These are phyloP conservation scores for Pseudevernia furfuracea DNA, from an alignment of 495 filamentous ascomycete genomes.

Conservation along the genomic window DNA sequence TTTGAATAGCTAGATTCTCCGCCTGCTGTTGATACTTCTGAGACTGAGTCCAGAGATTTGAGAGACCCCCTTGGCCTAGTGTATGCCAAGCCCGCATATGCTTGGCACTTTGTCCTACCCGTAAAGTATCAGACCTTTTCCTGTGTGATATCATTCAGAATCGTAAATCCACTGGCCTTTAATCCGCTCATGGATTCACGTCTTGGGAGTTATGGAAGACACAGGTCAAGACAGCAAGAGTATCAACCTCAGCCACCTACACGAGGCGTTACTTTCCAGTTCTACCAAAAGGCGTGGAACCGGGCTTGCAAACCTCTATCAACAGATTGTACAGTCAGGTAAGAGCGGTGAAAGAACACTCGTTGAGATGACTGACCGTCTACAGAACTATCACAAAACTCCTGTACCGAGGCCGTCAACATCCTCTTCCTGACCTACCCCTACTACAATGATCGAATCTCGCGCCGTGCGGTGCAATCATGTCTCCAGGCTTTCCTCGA, in stretches of 20 bases:
- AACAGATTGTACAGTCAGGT: conserved; percentile 39
- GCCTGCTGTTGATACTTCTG: not conserved
- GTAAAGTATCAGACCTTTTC: not conserved
- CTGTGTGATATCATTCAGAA: not conserved
- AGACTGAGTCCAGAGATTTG: no score
- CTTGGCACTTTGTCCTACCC: not conserved
- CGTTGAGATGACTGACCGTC: conserved; percentile 11
- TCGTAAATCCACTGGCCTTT: not conserved
- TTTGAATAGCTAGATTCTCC: not conserved
- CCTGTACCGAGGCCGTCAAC: conserved; percentile 45
- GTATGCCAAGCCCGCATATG: not conserved
- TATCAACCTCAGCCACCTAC: conserved; percentile 6
- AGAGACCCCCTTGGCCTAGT: no score
- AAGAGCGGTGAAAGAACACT: conserved; percentile 4
- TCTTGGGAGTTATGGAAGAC: conserved; percentile 9
- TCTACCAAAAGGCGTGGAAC: conserved; percentile 42
- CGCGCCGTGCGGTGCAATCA: conserved; percentile 69
- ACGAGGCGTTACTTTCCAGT: conserved; percentile 29
- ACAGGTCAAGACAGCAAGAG: conserved; percentile 8
- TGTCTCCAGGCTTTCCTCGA: conserved; percentile 60
- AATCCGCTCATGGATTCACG: not conserved
- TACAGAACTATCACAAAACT: conserved; percentile 31
- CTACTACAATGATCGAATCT: conserved; percentile 76
- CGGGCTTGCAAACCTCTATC: conserved; percentile 39
- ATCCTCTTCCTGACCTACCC: conserved; percentile 79